phyloP scores from a whole-genome alignment of 2,329 filamentous ascomycete genomes.

The Atkinsonella hypoxylon region DNA sequence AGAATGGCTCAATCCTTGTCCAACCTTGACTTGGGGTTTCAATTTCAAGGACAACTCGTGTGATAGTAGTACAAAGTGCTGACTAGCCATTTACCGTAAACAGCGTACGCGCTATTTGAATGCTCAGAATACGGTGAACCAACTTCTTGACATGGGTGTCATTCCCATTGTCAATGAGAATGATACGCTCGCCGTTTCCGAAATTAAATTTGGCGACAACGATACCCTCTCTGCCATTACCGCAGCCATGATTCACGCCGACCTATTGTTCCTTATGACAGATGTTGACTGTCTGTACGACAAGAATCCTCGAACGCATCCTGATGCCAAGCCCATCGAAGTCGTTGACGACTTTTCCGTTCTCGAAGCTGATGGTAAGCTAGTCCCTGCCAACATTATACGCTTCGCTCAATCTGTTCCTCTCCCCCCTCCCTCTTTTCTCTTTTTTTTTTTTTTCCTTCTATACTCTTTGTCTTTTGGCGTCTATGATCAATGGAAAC shows the following conservation, averaged over 20 bases:
- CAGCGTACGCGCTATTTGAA: constrained; percentile 88
- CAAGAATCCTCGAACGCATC: constrained; percentile 78
- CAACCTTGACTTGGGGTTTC: neutral
- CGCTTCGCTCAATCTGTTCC: neutral
- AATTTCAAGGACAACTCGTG: neutral
- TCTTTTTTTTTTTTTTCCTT: neutral
- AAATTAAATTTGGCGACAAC: constrained; percentile 99
- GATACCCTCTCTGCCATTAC: constrained; percentile 95
- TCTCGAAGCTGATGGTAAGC: constrained; percentile 65
- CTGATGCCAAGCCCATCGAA: constrained; percentile 80
- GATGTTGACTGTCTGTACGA: constrained; percentile 97
- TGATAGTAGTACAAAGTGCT: neutral
- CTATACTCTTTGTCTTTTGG: too few relatives aligned
- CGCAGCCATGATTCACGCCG: constrained; percentile 91
- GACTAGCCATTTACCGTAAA: neutral
- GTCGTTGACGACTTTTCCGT: constrained; percentile 81
- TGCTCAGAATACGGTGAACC: constrained; percentile 86
- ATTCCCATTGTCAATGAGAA: constrained; percentile 99
- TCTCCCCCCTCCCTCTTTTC: neutral
- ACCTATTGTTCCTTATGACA: constrained; percentile 96
- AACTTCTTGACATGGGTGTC: constrained; percentile 86
- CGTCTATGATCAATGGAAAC: too few relatives aligned
- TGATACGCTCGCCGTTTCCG: constrained; percentile 88
- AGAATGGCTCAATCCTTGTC: neutral
- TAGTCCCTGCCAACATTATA: too few relatives aligned